These are phyloP conservation scores for Halophytophthora polymorphica DNA, from an alignment of 352 stramenopile species.

Conservation along the genomic window DNA sequence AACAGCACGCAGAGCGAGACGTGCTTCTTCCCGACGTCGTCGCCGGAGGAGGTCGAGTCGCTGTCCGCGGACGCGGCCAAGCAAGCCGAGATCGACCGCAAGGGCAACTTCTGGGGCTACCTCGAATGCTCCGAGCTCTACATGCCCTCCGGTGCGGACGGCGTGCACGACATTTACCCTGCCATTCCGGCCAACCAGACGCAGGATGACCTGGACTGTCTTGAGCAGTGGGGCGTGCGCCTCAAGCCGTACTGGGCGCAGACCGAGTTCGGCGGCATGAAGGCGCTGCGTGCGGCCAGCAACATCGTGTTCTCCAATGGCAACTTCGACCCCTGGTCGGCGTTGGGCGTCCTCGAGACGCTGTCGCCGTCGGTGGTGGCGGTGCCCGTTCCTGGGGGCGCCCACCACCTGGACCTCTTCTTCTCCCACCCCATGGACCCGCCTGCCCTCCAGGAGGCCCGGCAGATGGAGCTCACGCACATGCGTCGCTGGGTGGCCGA, in stretches of 20 bases:
- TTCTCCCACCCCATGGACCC: conserved; percentile 88
- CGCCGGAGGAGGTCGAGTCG: conserved; percentile 48
- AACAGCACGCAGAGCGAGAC: conserved; percentile 59
- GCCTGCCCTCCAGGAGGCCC: conserved; percentile 56
- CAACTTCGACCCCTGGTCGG: conserved; percentile 91
- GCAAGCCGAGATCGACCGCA: no score
- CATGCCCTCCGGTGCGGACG: conserved; percentile 57
- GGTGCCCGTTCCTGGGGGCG: conserved; percentile 67
- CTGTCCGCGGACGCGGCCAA: conserved; percentile 17
- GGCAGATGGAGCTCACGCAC: conserved; percentile 68
- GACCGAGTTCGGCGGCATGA: conserved; percentile 70
- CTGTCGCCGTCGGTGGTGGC: conserved; percentile 68
- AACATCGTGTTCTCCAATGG: conserved; percentile 97
- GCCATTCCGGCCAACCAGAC: conserved; percentile 58
- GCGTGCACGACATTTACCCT: conserved; percentile 89
- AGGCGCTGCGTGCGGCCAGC: conserved; percentile 60
- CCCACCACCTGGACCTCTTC: conserved; percentile 91
- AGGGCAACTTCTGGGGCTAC: conserved; percentile 71
- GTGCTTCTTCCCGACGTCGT: conserved; percentile 51
- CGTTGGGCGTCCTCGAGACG: conserved; percentile 78
- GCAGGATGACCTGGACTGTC: conserved; percentile 60
- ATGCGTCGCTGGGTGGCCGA: conserved; percentile 82
- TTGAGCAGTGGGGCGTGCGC: conserved; percentile 56
- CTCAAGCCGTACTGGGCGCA: conserved; percentile 62
- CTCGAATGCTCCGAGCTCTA: conserved; percentile 79